Base-by-base conservation (phyloP, 371 early-diverging fungal genomes). In the Paraphysoderma sedebokerense region DNA sequence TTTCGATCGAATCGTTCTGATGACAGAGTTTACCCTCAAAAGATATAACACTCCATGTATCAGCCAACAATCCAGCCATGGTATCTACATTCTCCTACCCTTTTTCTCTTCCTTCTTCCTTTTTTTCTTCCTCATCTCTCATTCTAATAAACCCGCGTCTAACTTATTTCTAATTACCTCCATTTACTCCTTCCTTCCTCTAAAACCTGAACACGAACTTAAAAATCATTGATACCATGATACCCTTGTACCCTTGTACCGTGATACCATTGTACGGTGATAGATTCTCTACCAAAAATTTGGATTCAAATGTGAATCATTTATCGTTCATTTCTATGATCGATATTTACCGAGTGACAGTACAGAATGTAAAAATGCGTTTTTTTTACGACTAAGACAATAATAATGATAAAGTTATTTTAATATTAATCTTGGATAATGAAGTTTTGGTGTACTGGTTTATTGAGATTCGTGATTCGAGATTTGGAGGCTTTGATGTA, bases 231-330 rank as follows among this genome's bases (percentile, higher is more conserved):
- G n/a, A n/a, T n/a, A n/a, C n/a, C n/a, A n/a, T n/a, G n/a, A n/a
- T n/a, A n/a, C n/a, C n/a, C n/a, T n/a, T n/a, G n/a, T n/a, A n/a
- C n/a, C n/a, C n/a, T n/a, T n/a, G n/a, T n/a, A n/a, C n/a, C n/a
- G n/a, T n/a, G n/a, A n/a, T n/a, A n/a, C n/a, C n/a, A n/a, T n/a
- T n/a, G n/a, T n/a, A n/a, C n/a, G n/a, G n/a, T 11, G 23, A 1
- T 53, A 81, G 85, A 70, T 87, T 37, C 66, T 93, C 45, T 93
- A 93, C 60, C 91, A 93, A 59, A 80, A 76, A 53, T 82, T 92
- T 62, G 92, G 92, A 0, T 93, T 92, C 62, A 93, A 93, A 57
- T 84, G 90, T 1, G 93, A 93, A 50, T 78, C 82, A 51, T 93
- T 85, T 53, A 70, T 86, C 45, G 78, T 90, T 22, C 75, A 79